Evolutionary conservation across 306 rosid genomes (phyloP).

Genomic region (Hippophae rhamnoides): DNA sequence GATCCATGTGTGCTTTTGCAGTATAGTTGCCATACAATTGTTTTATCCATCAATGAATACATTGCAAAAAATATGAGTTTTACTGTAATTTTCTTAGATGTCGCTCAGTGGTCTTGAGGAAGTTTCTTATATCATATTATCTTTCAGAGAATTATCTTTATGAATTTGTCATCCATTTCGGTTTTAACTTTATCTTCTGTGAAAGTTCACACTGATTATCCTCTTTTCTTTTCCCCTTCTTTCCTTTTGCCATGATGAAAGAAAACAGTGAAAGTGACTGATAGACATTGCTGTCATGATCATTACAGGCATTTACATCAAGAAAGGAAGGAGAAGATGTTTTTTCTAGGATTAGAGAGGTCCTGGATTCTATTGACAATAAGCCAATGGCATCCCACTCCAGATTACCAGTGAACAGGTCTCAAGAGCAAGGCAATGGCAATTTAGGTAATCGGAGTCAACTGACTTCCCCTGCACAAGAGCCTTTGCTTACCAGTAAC

Average conservation of each 20-base stretch:
- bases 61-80: too few relatives aligned
- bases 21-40: too few relatives aligned
- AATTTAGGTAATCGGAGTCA: slow-evolving; percentile 30
- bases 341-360: slow-evolving; percentile 49
- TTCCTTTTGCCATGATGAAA: not conserved
- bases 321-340: slow-evolving; percentile 78
- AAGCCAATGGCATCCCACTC: slow-evolving; percentile 36
- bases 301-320: slow-evolving; percentile 56
- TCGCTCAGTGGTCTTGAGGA: too few relatives aligned
- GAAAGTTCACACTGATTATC: slow-evolving; percentile 4
- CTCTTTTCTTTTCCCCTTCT: not conserved
- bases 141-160: too few relatives aligned
- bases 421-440: slow-evolving; percentile 53
- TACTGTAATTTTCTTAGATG: too few relatives aligned
- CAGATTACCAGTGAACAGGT: slow-evolving; percentile 29
- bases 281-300: slow-evolving; percentile 7
- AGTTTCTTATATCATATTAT: too few relatives aligned
- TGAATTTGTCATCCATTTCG: too few relatives aligned
- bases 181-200: not conserved
- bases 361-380: slow-evolving; percentile 52
- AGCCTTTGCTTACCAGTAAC: slow-evolving; percentile 29
- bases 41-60: too few relatives aligned
- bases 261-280: not conserved
- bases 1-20: not conserved
- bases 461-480: slow-evolving; percentile 26